Evolutionary conservation across 257 asterid genomes (phyloP).

Genomic region (Rubia yunnanensis): DNA sequence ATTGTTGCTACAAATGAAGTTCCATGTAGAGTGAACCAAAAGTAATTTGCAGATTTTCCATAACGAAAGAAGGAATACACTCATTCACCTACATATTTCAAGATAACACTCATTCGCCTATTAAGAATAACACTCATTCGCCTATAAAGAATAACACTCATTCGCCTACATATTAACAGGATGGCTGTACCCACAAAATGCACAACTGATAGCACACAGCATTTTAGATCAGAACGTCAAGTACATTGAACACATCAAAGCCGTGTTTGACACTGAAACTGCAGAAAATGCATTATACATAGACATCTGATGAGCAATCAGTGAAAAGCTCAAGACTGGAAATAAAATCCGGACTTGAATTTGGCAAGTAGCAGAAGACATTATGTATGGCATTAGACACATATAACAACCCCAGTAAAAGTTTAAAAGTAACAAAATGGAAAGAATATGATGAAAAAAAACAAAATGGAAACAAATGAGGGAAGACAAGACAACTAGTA

Average conservation of each 20-base stretch:
- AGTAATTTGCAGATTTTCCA: no score
- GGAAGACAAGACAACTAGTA: background rate
- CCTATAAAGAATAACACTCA: background rate
- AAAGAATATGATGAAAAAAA: no score
- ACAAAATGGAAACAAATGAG: background rate
- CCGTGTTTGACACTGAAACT: background rate
- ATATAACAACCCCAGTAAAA: background rate
- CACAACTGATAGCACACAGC: background rate
- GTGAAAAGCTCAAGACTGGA: background rate
- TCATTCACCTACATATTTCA: no score
- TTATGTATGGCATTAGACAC: background rate
- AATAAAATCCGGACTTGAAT: background rate
- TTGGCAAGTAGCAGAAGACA: background rate
- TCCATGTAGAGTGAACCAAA: no score
- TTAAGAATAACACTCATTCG: no score
- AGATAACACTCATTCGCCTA: background rate
- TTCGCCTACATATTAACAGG: background rate
- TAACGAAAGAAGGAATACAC: no score
- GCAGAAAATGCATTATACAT: background rate
- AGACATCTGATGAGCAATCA: background rate
- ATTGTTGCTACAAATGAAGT: no score
- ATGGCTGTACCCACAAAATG: background rate
- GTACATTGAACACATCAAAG: background rate
- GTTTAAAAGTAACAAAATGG: background rate
- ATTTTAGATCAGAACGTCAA: background rate